Base-by-base conservation (phyloP, 2,329 filamentous ascomycete genomes). In the Nigrospora sphaerica region DNA sequence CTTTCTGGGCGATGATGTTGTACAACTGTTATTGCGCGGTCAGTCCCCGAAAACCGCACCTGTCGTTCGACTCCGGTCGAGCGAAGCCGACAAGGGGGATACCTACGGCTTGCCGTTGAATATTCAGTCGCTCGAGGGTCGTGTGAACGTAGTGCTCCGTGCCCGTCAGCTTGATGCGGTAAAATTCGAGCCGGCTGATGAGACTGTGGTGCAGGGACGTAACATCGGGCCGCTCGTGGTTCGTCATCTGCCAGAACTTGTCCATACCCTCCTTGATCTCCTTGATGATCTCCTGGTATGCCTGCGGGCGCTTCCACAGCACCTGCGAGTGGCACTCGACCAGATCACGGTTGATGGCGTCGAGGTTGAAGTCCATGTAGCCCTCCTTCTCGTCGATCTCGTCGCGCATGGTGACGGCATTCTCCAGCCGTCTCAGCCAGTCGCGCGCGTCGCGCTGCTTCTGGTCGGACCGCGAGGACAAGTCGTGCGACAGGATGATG, bases 1-100 rank as follows among this genome's bases (percentile, higher is more conserved):
- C 80, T 45, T 79, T 77, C 63, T 83, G 80, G 4, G 78, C 77
- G 58, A 83, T 81, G 61, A 83, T 80, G 60, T 83, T 83, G 62
- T 83, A 83, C 9, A 84, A 65, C 78, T 82, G 47, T 7, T 28
- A 13, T 12, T 5, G n/a, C 34, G 28, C 34, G 3, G 19, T 44
- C 6, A 44, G 42, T 2, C 18, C 23, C 11, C 5, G 32, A 10
- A n/a, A 37, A 7, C 35, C 35, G 35, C 35, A 11, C 23, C 23
- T 28, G 7, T 28, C 23, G 10, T 28, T 10, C 23, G 23, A 28
- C 23, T 9, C 5, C 7, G 23, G 23, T 28, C 23, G 23, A 10
- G 23, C 23, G 2, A 28, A 10, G 7, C 23, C 5, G 23, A 10
- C 23, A 28, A 28, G 23, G 23, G 17, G 18, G 10, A 17, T 36